These are phyloP conservation scores for Epichloe uncinata DNA, from an alignment of 2,329 filamentous ascomycete species.

Conservation along the genomic window DNA sequence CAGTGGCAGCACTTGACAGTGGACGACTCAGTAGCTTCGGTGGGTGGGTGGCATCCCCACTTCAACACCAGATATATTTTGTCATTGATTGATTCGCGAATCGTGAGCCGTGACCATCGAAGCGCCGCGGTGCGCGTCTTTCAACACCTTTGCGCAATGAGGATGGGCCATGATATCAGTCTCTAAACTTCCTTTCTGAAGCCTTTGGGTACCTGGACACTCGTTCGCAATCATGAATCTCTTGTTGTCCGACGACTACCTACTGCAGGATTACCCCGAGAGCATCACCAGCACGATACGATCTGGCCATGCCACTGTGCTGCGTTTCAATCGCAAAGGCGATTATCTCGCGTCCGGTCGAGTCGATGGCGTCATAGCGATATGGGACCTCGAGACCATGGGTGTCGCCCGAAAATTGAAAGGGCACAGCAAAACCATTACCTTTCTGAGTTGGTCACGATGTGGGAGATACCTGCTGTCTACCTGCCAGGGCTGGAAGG, in stretches of 20 bases:
- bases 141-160: not conserved
- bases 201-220: not conserved
- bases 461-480: conserved; percentile 85
- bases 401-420: conserved; percentile 88
- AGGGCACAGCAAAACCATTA: conserved; percentile 86
- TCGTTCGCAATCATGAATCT: conserved; percentile 36
- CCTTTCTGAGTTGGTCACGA: conserved; percentile 88
- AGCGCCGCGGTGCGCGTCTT: not conserved
- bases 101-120: too few relatives aligned
- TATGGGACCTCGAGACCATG: conserved; percentile 97
- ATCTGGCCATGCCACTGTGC: conserved; percentile 49
- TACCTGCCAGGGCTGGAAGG: conserved; percentile 92
- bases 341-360: conserved; percentile 91
- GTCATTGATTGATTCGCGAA: not conserved
- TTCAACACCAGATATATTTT: too few relatives aligned
- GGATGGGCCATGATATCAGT: not conserved
- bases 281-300: conserved; percentile 79
- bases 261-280: conserved; percentile 75
- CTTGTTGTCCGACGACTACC: conserved; percentile 47
- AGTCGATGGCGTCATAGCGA: conserved; percentile 85
- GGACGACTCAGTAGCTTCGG: too few relatives aligned
- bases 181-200: not conserved
- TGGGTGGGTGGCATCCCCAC: too few relatives aligned
- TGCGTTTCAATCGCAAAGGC: conserved; percentile 86
- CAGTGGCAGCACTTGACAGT: too few relatives aligned